Percentiles rank a stretch among this genome's conserved stretches.
phyloP scores from a whole-genome alignment of 164 flowering plant genomes.

The Stephania yunnanensis region DNA sequence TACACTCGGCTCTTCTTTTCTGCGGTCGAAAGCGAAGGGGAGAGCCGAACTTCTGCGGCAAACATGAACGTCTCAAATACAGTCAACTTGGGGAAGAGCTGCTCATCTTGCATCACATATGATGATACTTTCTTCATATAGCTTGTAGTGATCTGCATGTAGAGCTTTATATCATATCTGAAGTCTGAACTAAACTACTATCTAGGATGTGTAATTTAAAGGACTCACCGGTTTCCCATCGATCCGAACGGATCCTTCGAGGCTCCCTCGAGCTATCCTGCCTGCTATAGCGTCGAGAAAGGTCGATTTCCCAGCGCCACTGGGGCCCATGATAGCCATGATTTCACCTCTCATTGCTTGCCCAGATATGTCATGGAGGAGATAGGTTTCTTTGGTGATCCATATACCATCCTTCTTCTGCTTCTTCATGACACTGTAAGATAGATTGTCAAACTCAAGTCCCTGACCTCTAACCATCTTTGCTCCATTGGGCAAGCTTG shows the following conservation, averaged over 20 bases:
- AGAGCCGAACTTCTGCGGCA: slow-evolving; percentile 76
- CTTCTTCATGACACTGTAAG: slow-evolving; percentile 65
- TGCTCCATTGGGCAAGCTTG: neutral
- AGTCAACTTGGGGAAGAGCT: slow-evolving; percentile 74
- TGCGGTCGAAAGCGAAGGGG: slow-evolving; percentile 56
- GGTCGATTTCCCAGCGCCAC: slow-evolving; percentile 83
- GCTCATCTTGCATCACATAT: slow-evolving; percentile 88
- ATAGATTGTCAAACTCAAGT: slow-evolving; percentile 57
- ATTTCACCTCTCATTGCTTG: slow-evolving; percentile 70
- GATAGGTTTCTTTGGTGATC: slow-evolving; percentile 67
- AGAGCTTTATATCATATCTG: neutral
- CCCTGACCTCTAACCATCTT: slow-evolving; percentile 50
- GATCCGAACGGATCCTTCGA: slow-evolving; percentile 63
- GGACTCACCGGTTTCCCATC: slow-evolving; percentile 51
- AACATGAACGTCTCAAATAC: slow-evolving; percentile 81
- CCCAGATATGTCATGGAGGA: slow-evolving; percentile 68
- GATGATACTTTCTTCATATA: slow-evolving; percentile 78
- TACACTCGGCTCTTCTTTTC: slow-evolving; percentile 63
- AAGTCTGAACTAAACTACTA: neutral
- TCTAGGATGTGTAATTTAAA: neutral
- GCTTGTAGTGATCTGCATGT: slow-evolving; percentile 55
- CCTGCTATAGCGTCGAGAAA: slow-evolving; percentile 82
- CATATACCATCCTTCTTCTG: slow-evolving; percentile 66
- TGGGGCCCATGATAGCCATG: slow-evolving; percentile 77
- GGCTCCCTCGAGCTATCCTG: slow-evolving; percentile 70